Conservation (phyloP, 495 filamentous ascomycete genomes). For the Podospora comata region DNA sequence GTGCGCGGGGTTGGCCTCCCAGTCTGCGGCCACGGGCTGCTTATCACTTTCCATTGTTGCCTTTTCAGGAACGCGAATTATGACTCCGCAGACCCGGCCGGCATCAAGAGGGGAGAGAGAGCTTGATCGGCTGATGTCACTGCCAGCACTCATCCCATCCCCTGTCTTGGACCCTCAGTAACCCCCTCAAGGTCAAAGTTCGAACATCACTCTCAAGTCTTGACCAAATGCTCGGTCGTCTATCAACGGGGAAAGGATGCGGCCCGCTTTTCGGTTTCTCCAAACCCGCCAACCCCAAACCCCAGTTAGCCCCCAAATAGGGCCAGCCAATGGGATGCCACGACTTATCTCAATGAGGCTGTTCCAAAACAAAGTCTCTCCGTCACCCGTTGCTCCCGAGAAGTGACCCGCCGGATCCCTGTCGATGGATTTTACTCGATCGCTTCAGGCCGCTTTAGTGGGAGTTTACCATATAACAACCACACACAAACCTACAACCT, state of each 20-base stretch:
- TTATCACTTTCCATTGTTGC: conserved; percentile 22
- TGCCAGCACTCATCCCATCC: no score
- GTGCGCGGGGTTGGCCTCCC: conserved; percentile 28
- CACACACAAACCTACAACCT: not conserved
- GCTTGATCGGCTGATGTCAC: not conserved
- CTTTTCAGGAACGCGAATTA: conserved; percentile 12
- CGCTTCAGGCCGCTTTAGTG: conserved; percentile 29
- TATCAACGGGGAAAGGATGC: not conserved
- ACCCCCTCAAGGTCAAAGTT: no score
- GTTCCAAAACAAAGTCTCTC: conserved; percentile 25
- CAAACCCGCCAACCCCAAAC: conserved; percentile 14
- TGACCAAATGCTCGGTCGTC: not conserved
- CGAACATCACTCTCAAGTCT: not conserved
- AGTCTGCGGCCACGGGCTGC: conserved; percentile 26
- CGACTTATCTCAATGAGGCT: conserved; percentile 29
- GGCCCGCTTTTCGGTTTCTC: not conserved
- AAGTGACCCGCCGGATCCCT: conserved; percentile 31
- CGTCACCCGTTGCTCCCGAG: conserved; percentile 33
- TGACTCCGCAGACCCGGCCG: conserved; percentile 5
- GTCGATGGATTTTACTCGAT: conserved; percentile 32
- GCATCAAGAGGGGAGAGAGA: not conserved
- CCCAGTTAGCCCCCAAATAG: conserved; percentile 17
- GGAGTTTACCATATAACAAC: not conserved
- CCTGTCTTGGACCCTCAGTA: no score
- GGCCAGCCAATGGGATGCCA: conserved; percentile 30